Evolutionary conservation across 2,329 filamentous ascomycete genomes (phyloP), one percentile per base, ranked within the genome.

Genomic region (Alternaria infectoria): DNA sequence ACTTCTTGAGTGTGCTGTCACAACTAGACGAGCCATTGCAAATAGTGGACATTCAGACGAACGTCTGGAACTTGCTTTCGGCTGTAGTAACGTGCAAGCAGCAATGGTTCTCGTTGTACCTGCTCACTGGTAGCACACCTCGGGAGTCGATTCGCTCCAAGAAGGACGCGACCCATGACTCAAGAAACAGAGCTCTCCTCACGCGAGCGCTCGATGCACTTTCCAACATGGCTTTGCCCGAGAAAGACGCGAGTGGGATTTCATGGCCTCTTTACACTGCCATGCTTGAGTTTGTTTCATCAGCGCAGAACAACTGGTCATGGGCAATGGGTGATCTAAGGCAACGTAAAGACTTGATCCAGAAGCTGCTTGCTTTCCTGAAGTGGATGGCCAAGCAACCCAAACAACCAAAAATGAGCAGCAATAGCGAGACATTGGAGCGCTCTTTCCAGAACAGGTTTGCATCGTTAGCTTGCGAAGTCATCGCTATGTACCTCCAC

Each of bases 61-160:
- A 86, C 8, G 90, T 93, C 19, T 99, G 95, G 96, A 88, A 88
- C 60, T 90, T 99, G 74, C 89, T 98, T 57, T 92, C 94, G 3
- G 90, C 91, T 4, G 90, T 98, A 50, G 88, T 99, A 64, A 91
- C 91, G 69, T 94, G 93, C 76, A 90, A 93, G 66, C 96, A 99
- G 77, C 94, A 97, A 75, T 98, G 95, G 92, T 92, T 99, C 83
- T 93, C 95, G 0, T 93, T 97, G 65, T 97, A 94, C 75, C 85
- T 99, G 9, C 88, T 98, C 43, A 97, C 93, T 7, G 96, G 94
- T 21, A 91, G 90, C 74, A 93, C 93, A 0, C 93, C 95, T 5
- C 89, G 92, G 65, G 89, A 96, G 70, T 87, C 91, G 6, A 83
- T 93, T 73, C 88, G 88, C 46, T 85, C 84, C 47, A 78, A 78